These are phyloP conservation scores for Fusarium longipes DNA, from an alignment of 2,329 filamentous ascomycete species.

Conservation along the genomic window DNA sequence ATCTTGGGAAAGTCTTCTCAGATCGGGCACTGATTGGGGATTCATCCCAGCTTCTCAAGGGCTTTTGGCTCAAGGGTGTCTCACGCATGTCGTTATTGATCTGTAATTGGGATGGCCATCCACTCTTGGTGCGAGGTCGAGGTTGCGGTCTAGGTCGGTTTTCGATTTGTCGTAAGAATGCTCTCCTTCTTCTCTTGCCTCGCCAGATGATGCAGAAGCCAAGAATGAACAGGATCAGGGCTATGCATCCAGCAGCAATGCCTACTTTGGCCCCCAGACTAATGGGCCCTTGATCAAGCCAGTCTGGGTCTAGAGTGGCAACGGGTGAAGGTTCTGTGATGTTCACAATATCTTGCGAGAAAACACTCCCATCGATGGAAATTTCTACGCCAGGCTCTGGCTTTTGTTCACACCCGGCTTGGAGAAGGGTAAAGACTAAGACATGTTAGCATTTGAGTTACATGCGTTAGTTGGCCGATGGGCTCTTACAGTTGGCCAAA, in stretches of 20 bases:
- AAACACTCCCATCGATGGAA: conserved; percentile 64
- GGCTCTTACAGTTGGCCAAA: conserved; percentile 64
- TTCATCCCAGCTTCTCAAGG: conserved; percentile 64
- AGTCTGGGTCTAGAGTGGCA: conserved; percentile 54
- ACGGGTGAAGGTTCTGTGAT: conserved; percentile 61
- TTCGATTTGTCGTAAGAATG: conserved; percentile 54
- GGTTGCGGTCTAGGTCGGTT: neutral
- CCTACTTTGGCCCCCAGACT: conserved; percentile 67
- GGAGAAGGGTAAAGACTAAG: conserved; percentile 61
- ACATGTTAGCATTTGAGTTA: conserved; percentile 35
- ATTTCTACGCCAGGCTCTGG: conserved; percentile 60
- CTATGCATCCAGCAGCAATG: conserved; percentile 64
- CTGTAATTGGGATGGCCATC: conserved; percentile 54
- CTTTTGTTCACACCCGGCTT: conserved; percentile 67
- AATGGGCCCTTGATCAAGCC: conserved; percentile 58
- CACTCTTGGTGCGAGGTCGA: conserved; percentile 37
- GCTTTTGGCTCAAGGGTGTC: conserved; percentile 65
- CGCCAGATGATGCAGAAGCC: conserved; percentile 67
- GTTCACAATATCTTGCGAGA: conserved; percentile 60
- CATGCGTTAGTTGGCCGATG: conserved; percentile 31
- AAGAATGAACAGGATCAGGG: conserved; percentile 58
- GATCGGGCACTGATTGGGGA: conserved; percentile 60
- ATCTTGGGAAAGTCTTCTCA: conserved; percentile 56
- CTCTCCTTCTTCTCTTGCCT: conserved; percentile 66
- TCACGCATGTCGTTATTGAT: conserved; percentile 47